Conservation (phyloP, 2,329 filamentous ascomycete species). For the Mariannaea elegans region DNA sequence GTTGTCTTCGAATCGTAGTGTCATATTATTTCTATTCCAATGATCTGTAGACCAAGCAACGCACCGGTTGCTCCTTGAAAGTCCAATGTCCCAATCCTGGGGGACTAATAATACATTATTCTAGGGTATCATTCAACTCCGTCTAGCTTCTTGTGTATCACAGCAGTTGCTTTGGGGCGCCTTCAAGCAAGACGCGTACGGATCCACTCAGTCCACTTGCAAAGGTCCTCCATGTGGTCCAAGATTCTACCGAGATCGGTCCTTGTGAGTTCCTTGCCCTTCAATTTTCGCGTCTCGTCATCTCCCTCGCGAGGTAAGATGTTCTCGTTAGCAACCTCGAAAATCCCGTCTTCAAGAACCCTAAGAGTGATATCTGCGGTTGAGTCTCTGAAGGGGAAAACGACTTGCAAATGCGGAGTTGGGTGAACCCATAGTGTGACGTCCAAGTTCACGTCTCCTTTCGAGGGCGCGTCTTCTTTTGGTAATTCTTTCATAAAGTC, state of each 20-base stretch:
- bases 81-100: background rate
- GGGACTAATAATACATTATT: slow-evolving; percentile 11
- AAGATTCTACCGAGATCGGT: slow-evolving; percentile 56
- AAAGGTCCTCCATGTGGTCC: slow-evolving; percentile 61
- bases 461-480: background rate
- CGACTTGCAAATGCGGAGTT: slow-evolving; percentile 58
- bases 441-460: slow-evolving; percentile 52
- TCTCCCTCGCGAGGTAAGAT: slow-evolving; percentile 39
- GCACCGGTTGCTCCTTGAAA: background rate
- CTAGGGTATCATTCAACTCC: slow-evolving; percentile 38
- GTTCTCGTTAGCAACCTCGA: slow-evolving; percentile 68
- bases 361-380: slow-evolving; percentile 66
- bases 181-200: slow-evolving; percentile 48
- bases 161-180: background rate
- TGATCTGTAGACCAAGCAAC: no score
- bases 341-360: slow-evolving; percentile 66
- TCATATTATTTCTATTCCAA: background rate
- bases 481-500: slow-evolving; percentile 40
- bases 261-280: slow-evolving; percentile 48
- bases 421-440: slow-evolving; percentile 62
- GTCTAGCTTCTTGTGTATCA: slow-evolving; percentile 4
- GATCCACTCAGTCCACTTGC: slow-evolving; percentile 64
- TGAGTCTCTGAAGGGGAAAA: slow-evolving; percentile 60
- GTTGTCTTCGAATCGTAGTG: background rate
- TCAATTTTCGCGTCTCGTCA: slow-evolving; percentile 37